Evolutionary conservation across 2,329 filamentous ascomycete species (phyloP).

Genomic region (Sclerotinia borealis): DNA sequence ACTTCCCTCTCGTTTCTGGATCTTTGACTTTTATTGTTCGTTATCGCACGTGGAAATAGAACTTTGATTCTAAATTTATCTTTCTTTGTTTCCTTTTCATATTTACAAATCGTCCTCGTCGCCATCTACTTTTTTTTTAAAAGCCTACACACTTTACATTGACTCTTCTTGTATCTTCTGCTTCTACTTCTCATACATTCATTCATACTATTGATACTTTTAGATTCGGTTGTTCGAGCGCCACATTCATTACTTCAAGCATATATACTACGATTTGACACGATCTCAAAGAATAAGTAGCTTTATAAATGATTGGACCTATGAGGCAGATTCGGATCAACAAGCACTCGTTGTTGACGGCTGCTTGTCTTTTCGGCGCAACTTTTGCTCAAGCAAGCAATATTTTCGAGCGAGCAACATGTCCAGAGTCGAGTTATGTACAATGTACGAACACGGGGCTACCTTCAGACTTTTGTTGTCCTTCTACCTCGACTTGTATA

Average conservation of each 20-base stretch:
- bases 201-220: slow-evolving; percentile 15
- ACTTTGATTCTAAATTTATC: neutral
- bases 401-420: slow-evolving; percentile 44
- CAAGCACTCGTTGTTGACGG: slow-evolving; percentile 18
- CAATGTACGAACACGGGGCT: slow-evolving; percentile 49
- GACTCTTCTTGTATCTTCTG: slow-evolving; percentile 22
- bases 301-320: neutral
- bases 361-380: slow-evolving; percentile 32
- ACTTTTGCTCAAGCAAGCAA: slow-evolving; percentile 35
- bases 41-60: neutral
- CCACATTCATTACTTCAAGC: neutral
- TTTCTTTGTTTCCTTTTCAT: slow-evolving; percentile 5
- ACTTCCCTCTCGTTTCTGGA: slow-evolving; percentile 25
- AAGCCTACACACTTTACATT: neutral
- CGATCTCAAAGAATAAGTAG: neutral
- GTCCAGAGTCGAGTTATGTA: slow-evolving; percentile 43
- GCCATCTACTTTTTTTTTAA: neutral
- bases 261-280: neutral
- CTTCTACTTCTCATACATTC: slow-evolving; percentile 15
- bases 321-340: slow-evolving; percentile 21
- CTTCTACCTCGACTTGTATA: slow-evolving; percentile 47
- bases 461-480: slow-evolving; percentile 63
- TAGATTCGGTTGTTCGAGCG: slow-evolving; percentile 4
- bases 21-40: slow-evolving; percentile 15
- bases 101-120: neutral